These are phyloP conservation scores for Eucalyptus viminalis DNA, from an alignment of 345 rosid species.

Conservation along the genomic window DNA sequence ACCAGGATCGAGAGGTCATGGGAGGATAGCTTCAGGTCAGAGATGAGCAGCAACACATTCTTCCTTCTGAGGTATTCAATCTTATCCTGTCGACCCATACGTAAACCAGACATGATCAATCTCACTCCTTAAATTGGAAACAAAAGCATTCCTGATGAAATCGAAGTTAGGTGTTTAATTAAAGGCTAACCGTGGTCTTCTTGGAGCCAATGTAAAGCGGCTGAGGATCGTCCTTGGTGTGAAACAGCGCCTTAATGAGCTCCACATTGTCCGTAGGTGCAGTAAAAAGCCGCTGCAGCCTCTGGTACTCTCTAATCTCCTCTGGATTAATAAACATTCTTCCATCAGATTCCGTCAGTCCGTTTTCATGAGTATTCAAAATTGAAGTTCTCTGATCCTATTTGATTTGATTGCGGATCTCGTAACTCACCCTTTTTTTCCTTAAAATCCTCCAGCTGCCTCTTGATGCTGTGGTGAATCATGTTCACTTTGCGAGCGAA, in stretches of 20 bases:
- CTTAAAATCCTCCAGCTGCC: background rate
- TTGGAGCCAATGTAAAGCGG: slow-evolving; percentile 31
- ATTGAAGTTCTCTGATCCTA: background rate
- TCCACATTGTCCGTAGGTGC: slow-evolving; percentile 26
- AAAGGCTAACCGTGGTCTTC: slow-evolving; percentile 16
- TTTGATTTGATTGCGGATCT: background rate
- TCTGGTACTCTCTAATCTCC: slow-evolving; percentile 22
- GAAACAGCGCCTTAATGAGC: slow-evolving; percentile 26
- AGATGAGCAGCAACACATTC: slow-evolving; percentile 55
- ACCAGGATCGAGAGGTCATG: slow-evolving; percentile 45
- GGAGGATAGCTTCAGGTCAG: slow-evolving; percentile 48
- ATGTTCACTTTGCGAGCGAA: background rate
- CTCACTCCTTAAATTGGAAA: background rate
- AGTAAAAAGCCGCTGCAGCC: slow-evolving; percentile 9
- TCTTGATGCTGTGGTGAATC: background rate
- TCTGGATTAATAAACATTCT: slow-evolving; percentile 9
- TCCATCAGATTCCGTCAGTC: background rate
- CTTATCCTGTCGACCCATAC: slow-evolving; percentile 20
- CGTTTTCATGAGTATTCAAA: background rate
- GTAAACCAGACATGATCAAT: background rate
- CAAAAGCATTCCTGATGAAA: background rate
- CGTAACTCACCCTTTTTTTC: background rate
- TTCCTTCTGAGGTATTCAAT: slow-evolving; percentile 59
- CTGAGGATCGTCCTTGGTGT: slow-evolving; percentile 23
- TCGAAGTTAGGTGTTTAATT: background rate